Conservation (phyloP, 176 grass and related monocot genomes). For the Stipa capillata region DNA sequence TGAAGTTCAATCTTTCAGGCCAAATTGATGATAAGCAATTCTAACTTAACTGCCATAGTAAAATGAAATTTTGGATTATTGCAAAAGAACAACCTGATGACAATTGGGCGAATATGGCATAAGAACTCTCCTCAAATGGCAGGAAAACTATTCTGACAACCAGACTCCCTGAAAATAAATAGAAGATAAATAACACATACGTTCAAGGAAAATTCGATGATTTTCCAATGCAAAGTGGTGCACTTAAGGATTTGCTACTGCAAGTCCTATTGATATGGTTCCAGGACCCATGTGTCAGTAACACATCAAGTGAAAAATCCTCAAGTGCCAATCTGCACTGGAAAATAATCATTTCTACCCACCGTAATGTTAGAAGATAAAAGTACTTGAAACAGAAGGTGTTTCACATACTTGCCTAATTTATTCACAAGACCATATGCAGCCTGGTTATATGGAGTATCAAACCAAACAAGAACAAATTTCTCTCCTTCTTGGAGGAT, state of each 20-base stretch:
- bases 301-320: too few relatives aligned
- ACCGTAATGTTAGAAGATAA: not conserved
- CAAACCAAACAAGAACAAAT: constrained; percentile 82
- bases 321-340: too few relatives aligned
- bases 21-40: not conserved
- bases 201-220: too few relatives aligned
- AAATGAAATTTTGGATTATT: constrained; percentile 18
- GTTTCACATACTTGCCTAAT: constrained; percentile 61
- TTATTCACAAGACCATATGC: constrained; percentile 88
- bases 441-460: constrained; percentile 97
- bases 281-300: too few relatives aligned
- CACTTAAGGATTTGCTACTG: too few relatives aligned
- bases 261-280: too few relatives aligned
- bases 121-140: constrained; percentile 99
- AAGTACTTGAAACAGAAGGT: constrained; percentile 13
- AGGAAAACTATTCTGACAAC: constrained; percentile 98
- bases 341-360: too few relatives aligned
- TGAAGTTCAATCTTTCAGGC: not conserved
- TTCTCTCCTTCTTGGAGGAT: constrained; percentile 99
- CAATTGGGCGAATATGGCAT: constrained; percentile 76
- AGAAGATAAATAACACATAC: constrained; percentile 3
- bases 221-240: too few relatives aligned
- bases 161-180: constrained; percentile 69
- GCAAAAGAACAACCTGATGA: constrained; percentile 67
- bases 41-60: not conserved